phyloP scores from a whole-genome alignment of 73 alveolate species.

The Paramecium biaurelia region DNA sequence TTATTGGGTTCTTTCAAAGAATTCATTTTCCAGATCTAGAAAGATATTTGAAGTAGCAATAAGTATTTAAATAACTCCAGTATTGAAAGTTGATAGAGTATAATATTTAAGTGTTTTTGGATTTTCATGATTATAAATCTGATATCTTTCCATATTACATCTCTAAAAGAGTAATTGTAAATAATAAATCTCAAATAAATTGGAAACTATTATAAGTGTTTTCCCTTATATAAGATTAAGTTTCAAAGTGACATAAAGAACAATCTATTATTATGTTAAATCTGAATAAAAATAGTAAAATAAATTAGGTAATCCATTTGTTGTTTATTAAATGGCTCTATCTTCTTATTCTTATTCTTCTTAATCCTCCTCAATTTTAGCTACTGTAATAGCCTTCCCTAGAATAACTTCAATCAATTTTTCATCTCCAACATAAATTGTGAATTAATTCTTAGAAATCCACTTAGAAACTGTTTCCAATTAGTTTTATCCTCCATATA shows the following conservation, averaged over 20 bases:
- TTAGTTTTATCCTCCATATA: background rate
- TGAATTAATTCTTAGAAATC: background rate
- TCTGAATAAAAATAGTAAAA: background rate
- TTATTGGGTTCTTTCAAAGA: constrained; percentile 23
- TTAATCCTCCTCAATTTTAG: constrained; percentile 36
- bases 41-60: constrained; percentile 46
- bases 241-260: background rate
- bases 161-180: background rate
- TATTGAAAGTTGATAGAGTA: constrained; percentile 52
- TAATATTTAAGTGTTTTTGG: constrained; percentile 57
- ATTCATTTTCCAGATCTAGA: constrained; percentile 44
- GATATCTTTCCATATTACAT: constrained; percentile 1
- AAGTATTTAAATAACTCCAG: constrained; percentile 50
- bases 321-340: background rate
- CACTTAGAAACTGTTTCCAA: background rate
- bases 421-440: constrained; percentile 40
- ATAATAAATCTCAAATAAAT: background rate
- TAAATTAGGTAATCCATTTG: background rate
- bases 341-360: background rate
- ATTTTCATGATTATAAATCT: constrained; percentile 60
- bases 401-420: background rate
- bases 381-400: constrained; percentile 41
- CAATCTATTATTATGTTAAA: background rate
- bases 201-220: constrained; percentile 16
- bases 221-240: background rate